These are phyloP conservation scores for Cyclanthera cordifolia DNA, from an alignment of 306 rosid species.

Conservation along the genomic window DNA sequence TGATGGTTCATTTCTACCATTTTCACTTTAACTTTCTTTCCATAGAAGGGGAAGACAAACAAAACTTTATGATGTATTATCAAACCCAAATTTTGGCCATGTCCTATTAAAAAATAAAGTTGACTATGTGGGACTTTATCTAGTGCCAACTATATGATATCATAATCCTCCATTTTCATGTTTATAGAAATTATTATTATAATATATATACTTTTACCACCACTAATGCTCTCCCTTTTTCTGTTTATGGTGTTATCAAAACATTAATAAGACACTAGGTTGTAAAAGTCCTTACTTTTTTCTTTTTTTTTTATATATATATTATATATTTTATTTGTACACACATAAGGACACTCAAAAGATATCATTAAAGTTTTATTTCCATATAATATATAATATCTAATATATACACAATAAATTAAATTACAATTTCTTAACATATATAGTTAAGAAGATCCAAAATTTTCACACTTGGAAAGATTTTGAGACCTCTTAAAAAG, in stretches of 20 bases:
- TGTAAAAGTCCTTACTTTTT: neutral
- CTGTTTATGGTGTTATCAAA: neutral
- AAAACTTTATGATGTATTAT: neutral
- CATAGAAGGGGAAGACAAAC: neutral
- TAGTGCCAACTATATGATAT: conserved; percentile 4
- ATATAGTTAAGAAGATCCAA: too few species aligned
- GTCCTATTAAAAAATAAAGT: conserved; percentile 2
- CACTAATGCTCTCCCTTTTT: neutral
- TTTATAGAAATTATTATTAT: neutral
- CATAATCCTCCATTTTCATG: neutral
- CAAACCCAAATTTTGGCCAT: conserved; percentile 2
- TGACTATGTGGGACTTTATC: neutral
- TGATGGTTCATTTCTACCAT: neutral
- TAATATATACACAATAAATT: neutral
- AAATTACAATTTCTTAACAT: too few species aligned
- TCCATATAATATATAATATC: neutral
- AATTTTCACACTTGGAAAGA: too few species aligned
- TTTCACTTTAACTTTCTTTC: neutral
- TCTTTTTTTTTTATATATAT: too few species aligned
- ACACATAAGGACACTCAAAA: neutral
- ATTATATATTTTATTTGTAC: neutral
- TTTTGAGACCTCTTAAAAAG: too few species aligned
- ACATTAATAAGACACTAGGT: neutral
- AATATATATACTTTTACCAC: neutral
- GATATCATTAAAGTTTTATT: neutral